These are phyloP conservation scores for Cyphellophora europaea DNA, from an alignment of 2,329 filamentous ascomycete genomes.

Conservation along the genomic window DNA sequence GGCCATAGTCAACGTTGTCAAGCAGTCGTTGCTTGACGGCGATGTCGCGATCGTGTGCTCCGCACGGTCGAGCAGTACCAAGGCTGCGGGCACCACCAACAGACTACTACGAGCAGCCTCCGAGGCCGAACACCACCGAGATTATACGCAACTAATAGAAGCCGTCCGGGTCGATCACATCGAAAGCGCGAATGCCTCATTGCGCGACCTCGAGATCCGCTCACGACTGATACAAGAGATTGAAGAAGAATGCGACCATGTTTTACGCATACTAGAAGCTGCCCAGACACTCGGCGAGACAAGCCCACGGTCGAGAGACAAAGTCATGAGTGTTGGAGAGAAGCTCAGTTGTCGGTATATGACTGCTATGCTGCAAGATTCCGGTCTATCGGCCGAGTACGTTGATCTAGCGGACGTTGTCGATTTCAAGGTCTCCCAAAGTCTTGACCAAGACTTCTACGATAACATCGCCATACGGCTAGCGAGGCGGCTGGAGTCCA, in stretches of 20 bases:
- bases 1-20: constrained; percentile 65
- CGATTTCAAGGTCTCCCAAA: constrained; percentile 50
- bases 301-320: constrained; percentile 69
- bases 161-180: constrained; percentile 78
- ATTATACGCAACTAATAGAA: constrained; percentile 66
- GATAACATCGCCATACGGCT: constrained; percentile 53
- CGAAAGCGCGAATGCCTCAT: constrained; percentile 55
- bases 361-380: constrained; percentile 71
- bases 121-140: constrained; percentile 37
- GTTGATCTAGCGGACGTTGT: constrained; percentile 81
- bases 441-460: constrained; percentile 62
- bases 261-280: constrained; percentile 64
- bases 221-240: constrained; percentile 56
- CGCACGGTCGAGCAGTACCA: constrained; percentile 86
- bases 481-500: constrained; percentile 54
- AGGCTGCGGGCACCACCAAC: constrained; percentile 90
- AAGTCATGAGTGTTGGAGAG: constrained; percentile 90
- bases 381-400: constrained; percentile 75
- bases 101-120: constrained; percentile 41
- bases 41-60: constrained; percentile 91
- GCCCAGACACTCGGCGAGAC: constrained; percentile 57
- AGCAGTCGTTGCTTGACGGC: constrained; percentile 54
- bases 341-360: constrained; percentile 92
- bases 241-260: constrained; percentile 67
- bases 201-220: constrained; percentile 49